Base-by-base conservation (phyloP, 306 rosid genomes). In the Benincasa hispida region DNA sequence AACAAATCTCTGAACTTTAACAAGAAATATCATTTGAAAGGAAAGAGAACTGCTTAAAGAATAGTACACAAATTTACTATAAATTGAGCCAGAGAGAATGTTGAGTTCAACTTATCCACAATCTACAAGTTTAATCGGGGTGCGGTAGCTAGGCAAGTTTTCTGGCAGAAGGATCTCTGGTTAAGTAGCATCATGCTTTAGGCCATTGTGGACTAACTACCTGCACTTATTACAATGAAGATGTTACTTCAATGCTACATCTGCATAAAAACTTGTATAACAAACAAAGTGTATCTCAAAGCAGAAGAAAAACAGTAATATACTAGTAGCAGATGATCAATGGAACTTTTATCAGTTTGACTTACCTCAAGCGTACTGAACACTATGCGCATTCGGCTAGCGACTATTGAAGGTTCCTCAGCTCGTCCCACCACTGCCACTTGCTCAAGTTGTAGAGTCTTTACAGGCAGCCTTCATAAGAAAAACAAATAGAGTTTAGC, bases 201-300 rank as follows among this genome's bases (percentile, higher is more conserved):
- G 99, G 97, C 96, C 97, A 94, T 74, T 94, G 96, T 57, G 97
- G 99, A 87, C 96, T 94, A 82, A 90, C 97, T 11, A 88, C 95
- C 99, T 94, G 92, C 88, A 85, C 30, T 55, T 78, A 59, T 61
- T 76, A 75, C 58, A 47, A 24, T 25, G 39, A 47, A 7, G 57
- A 70, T 45, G 14, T 10, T 13, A 69, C 30, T 66, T 66, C 21
- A 63, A 30, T 3, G 2, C 25, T 18, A 18, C 42, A 63, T 63
- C 34, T 13, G 5, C 1, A 17, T 8, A 35, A 63, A 34, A 63
- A 15, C 48, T 63, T 34, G 68, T 34, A 63, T 35, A 63, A 63
- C 67, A 30, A 28, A 28, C 21, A 60, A 60, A 30, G 37, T 30
- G 42, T 0, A 17, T 42, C 48, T 41, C 30, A 50, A 47, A 24